Conservation (phyloP, 2,329 filamentous ascomycete genomes). For the Ceratocystis albifundus region DNA sequence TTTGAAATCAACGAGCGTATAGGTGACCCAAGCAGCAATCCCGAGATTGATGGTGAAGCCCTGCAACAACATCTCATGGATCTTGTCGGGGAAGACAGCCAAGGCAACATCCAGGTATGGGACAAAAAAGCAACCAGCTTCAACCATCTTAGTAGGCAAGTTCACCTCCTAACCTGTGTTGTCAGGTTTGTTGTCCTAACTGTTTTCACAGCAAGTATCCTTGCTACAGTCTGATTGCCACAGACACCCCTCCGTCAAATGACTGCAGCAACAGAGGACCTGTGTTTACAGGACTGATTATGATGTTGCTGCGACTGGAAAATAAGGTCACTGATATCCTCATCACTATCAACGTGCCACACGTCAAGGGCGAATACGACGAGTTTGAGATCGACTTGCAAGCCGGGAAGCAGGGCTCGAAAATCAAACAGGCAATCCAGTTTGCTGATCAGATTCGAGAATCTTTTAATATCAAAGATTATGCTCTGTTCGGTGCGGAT, state of each 20-base stretch:
- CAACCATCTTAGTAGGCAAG: conserved; percentile 41
- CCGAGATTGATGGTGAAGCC: conserved; percentile 57
- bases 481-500: conserved; percentile 52
- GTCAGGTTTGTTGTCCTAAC: neutral
- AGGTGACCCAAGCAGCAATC: conserved; percentile 39
- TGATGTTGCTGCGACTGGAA: conserved; percentile 66
- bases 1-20: conserved; percentile 84
- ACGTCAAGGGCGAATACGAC: conserved; percentile 62
- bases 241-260: conserved; percentile 38
- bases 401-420: conserved; percentile 51
- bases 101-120: conserved; percentile 54
- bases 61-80: conserved; percentile 58
- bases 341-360: conserved; percentile 78
- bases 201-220: conserved; percentile 34
- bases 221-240: conserved; percentile 59
- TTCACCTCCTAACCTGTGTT: neutral
- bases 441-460: conserved; percentile 57
- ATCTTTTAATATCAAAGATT: conserved; percentile 68
- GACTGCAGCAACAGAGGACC: conserved; percentile 32
- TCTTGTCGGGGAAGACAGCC: conserved; percentile 49
- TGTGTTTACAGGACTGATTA: conserved; percentile 62
- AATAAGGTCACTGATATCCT: conserved; percentile 68
- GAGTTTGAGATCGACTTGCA: conserved; percentile 59
- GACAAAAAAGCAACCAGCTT: conserved; percentile 51
- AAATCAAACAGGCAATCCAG: conserved; percentile 58